Evolutionary conservation across 768 basidiomycete species (phyloP).

Genomic region (Boletus reticuloceps): DNA sequence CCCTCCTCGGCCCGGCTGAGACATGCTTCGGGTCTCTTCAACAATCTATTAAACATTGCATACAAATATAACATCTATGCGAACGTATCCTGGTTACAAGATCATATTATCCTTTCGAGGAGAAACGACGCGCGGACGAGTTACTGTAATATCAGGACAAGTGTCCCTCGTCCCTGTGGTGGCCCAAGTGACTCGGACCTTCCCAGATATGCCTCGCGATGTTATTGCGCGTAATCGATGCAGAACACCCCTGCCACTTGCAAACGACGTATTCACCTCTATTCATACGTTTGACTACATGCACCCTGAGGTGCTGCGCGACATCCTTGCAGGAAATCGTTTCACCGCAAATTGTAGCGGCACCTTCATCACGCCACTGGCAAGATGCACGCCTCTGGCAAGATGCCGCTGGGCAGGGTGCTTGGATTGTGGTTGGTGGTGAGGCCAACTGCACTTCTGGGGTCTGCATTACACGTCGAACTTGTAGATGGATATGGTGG

Average conservation of each 20-base stretch:
- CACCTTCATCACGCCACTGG: neutral
- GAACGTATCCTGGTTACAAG: too few relatives aligned
- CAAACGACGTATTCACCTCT: neutral
- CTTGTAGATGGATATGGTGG: neutral
- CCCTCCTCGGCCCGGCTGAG: too few relatives aligned
- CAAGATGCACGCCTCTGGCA: neutral
- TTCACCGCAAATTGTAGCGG: neutral
- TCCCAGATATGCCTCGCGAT: constrained; percentile 4
- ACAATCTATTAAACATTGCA: too few relatives aligned
- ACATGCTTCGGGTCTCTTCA: too few relatives aligned
- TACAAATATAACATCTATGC: too few relatives aligned
- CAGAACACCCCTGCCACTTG: neutral
- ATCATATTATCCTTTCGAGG: neutral
- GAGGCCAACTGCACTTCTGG: neutral
- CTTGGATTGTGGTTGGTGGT: neutral
- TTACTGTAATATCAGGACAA: neutral
- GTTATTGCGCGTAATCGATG: neutral
- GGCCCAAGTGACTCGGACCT: neutral
- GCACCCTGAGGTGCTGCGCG: neutral
- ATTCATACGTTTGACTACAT: neutral
- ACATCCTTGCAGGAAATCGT: neutral
- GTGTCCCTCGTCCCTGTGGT: neutral
- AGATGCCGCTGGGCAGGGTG: neutral
- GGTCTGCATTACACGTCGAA: neutral
- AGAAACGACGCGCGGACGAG: neutral